Evolutionary conservation across 441 rosid genomes (phyloP).

Genomic region (Erodium chrysanthum): DNA sequence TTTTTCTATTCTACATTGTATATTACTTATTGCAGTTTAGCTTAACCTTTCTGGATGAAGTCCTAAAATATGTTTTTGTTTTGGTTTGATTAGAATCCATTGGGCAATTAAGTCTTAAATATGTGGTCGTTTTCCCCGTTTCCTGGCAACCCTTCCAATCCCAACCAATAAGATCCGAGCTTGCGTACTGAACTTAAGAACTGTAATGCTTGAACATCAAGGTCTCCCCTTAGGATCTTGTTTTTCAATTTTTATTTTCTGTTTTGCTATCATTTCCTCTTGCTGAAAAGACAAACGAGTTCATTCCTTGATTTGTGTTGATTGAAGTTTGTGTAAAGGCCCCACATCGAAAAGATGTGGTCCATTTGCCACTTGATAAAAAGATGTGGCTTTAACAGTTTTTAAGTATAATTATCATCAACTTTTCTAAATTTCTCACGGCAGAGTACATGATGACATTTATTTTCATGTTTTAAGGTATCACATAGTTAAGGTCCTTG

Average conservation of each 20-base stretch:
- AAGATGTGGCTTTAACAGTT: no score
- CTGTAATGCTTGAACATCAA: neutral
- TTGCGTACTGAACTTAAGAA: neutral
- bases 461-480: neutral
- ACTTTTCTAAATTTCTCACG: neutral
- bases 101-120: neutral
- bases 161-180: neutral
- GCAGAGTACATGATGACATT: neutral
- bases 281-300: conserved; percentile 6
- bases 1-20: conserved; percentile 15
- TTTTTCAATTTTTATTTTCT: neutral
- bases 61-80: conserved; percentile 1
- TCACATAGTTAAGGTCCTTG: neutral
- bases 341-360: no score
- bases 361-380: no score
- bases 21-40: conserved; percentile 6
- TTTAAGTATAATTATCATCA: neutral
- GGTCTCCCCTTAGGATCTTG: neutral
- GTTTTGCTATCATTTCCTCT: neutral
- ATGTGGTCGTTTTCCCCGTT: neutral
- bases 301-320: neutral
- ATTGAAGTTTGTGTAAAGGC: no score
- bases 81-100: neutral
- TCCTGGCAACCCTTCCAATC: neutral
- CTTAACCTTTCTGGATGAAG: neutral